A percentile compares a stretch with the other conserved stretches of the same genome.
phyloP scores from a whole-genome alignment of 2,329 filamentous ascomycete species.

The Fusarium verticillioides region DNA sequence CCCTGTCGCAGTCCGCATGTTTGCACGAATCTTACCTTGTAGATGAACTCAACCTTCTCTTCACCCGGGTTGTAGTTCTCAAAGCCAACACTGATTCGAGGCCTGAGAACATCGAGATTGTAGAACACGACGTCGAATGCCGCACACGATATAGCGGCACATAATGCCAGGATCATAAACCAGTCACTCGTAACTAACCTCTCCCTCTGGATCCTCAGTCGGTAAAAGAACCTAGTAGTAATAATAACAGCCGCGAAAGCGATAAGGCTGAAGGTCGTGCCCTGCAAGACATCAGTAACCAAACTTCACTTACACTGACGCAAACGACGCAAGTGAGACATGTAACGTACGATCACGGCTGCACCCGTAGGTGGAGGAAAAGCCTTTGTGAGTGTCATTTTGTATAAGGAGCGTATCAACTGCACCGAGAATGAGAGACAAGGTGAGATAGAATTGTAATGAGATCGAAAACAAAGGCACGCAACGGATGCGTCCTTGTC shows the following conservation, averaged over 20 bases:
- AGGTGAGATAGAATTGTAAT: conserved; percentile 2
- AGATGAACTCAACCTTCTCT: conserved; percentile 26
- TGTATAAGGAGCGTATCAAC: conserved; percentile 12
- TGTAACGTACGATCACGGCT: conserved; percentile 16
- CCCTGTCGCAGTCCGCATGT: rapidly evolving
- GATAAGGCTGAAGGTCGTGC: conserved; percentile 13
- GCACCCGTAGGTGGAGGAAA: conserved; percentile 16
- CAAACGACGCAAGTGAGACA: neutral
- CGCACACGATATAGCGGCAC: conserved; percentile 11
- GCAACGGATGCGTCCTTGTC: conserved; percentile 14
- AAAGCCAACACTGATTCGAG: conserved; percentile 22
- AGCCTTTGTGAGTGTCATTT: conserved; percentile 21
- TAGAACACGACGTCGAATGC: conserved; percentile 20
- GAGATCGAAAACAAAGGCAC: neutral
- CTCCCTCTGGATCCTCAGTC: conserved; percentile 13
- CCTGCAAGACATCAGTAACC: conserved; percentile 1
- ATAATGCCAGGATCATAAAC: conserved; percentile 21
- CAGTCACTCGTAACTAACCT: conserved; percentile 22
- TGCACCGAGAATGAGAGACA: conserved; percentile 12
- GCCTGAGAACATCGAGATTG: conserved; percentile 18
- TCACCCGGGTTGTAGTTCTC: conserved; percentile 12
- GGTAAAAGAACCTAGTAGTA: conserved; percentile 12
- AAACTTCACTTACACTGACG: neutral
- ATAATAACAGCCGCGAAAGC: conserved; percentile 10
- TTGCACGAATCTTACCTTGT: conserved; percentile 2